Percentiles rank a stretch among this genome's conserved stretches.
Evolutionary conservation across 306 rosid species (phyloP).

Genomic region (Urtica urens): DNA sequence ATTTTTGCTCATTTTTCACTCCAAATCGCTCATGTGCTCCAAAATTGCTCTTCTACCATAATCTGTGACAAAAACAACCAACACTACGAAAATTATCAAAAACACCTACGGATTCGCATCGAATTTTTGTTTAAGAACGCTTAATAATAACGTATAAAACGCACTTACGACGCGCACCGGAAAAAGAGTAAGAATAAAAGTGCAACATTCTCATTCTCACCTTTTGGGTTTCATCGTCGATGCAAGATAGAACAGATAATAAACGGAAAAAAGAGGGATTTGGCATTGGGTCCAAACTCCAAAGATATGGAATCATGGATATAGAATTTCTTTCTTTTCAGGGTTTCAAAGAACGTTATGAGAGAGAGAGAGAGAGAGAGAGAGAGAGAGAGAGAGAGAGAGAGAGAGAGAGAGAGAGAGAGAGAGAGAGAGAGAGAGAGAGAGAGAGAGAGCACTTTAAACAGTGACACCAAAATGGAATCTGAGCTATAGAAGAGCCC

Average conservation of each 20-base stretch:
- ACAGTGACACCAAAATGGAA: conserved; percentile 29
- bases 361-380: not conserved
- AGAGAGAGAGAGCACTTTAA: conserved; percentile 15
- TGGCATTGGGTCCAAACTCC: no score
- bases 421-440: no score
- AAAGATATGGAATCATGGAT: not conserved
- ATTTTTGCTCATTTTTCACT: no score
- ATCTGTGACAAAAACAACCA: no score
- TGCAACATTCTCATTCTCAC: not conserved
- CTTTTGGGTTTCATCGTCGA: not conserved
- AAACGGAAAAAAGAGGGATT: not conserved
- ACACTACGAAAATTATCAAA: no score
- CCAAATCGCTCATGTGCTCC: no score
- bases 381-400: not conserved
- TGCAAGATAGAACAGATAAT: not conserved
- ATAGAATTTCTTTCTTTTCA: conserved; percentile 6
- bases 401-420: not conserved
- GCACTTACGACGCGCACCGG: no score
- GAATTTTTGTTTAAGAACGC: no score
- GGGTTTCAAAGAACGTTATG: not conserved
- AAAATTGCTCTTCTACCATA: no score
- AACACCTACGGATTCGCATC: no score
- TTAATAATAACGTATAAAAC: no score
- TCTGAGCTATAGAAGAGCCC: conserved; percentile 13
- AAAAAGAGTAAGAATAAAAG: not conserved